phyloP scores from a whole-genome alignment of 345 rosid species.

The Litchi chinensis region DNA sequence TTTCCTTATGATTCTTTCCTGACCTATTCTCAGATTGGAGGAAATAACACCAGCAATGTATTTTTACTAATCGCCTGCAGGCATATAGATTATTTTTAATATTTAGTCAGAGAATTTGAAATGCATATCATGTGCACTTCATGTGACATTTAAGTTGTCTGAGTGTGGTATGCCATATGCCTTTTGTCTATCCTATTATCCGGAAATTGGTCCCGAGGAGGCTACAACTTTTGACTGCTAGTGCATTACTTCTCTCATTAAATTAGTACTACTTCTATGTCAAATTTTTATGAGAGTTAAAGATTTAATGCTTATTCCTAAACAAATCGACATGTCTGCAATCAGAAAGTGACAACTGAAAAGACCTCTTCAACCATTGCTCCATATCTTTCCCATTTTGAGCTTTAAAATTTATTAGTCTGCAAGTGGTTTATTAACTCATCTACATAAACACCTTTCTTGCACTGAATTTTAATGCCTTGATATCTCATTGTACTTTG shows the following conservation, averaged over 20 bases:
- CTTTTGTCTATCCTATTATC: not conserved
- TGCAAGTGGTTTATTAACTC: not conserved
- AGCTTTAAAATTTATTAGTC: conserved; percentile 10
- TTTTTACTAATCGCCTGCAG: not conserved
- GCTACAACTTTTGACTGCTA: not conserved
- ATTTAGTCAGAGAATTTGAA: not conserved
- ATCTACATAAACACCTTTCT: not conserved
- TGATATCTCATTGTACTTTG: not conserved
- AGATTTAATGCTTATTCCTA: not conserved
- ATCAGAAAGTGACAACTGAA: conserved; percentile 18
- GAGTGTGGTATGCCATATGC: not conserved
- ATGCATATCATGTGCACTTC: not conserved
- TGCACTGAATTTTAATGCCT: not conserved
- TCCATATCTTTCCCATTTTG: conserved; percentile 41
- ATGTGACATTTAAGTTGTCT: not conserved
- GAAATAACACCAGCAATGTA: not conserved
- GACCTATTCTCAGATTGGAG: not conserved
- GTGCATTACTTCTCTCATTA: not conserved
- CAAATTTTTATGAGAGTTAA: not conserved
- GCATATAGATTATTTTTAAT: not conserved
- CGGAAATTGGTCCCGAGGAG: not conserved
- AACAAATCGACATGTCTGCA: not conserved
- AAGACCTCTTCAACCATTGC: conserved; percentile 17
- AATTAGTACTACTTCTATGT: not conserved
- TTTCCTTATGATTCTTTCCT: not conserved